Base-by-base conservation (phyloP, 306 rosid genomes). In the Malus sieversii region DNA sequence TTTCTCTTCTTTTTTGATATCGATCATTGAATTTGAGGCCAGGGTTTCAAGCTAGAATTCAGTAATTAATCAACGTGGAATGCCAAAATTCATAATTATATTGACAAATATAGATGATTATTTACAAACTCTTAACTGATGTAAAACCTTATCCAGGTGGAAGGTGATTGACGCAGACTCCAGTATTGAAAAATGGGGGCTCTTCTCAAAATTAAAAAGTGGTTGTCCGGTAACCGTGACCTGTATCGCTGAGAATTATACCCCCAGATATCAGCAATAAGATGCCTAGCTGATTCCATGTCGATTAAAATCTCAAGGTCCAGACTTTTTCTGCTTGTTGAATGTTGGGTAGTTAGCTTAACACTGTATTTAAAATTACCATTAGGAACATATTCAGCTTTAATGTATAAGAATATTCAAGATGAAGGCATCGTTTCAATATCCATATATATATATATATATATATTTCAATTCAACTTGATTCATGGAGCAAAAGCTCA, bases 161-260 rank as follows among this genome's bases (percentile, higher is more conserved):
- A 77, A 87, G 87, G 95, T 89, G 76, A 80, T 71, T 6, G 88
- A 94, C 80, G 60, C 85, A 3, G 93, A 90, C 83, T 71, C 92
- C 0, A 94, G 96, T 82, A 89, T 85, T 60, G 85, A 94, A 75
- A 94, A 94, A 80, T 84, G 92, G 81, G 90, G 93, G 0, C 77
- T 94, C 62, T 90, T 94, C 77, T 81, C 95, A 9, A 92, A 81
- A 79, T 75, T 94, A 59, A 88, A 70, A 77, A 90, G 87, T 19
- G 96, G 98, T 2, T 94, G 90, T 70, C 98, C 96, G 0, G 78
- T 94, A 11, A 79, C 33, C 23, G 75, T 94, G 77, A 87, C 84
- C 19, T 76, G 70, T 51, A 62, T 83, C 18, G 29, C 46, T 18
- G 20, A 77, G 8, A 57, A 71, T 44, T 16, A 4, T 60, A 60